Evolutionary conservation across 2,329 filamentous ascomycete species (phyloP), one percentile per base, ranked within the genome.

Genomic region (Ascochyta rabiei): DNA sequence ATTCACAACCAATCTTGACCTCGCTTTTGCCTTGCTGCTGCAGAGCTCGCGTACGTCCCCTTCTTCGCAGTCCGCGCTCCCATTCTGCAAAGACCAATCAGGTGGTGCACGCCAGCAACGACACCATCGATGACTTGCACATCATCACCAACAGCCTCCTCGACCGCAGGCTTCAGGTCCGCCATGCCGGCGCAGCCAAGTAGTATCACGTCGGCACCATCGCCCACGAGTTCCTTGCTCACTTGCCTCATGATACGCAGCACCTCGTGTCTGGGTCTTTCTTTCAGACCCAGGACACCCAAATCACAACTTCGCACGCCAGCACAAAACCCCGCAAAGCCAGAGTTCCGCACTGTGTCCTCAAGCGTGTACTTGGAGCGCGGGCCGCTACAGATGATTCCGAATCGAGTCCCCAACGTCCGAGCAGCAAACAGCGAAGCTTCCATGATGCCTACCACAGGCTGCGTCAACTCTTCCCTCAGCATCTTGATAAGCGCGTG

Each of bases 61-160:
- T 66, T 68, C 64, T 81, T 81, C 12, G 79, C 77, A 31, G 79
- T 82, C 60, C 71, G 67, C 61, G 78, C 65, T 21, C 77, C 75
- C 71, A 80, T 75, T 47, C 77, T 72, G n/a, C 79, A 78, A 23
- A 81, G 59, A 0, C 75, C 79, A 4, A 75, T 71, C 16, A 82
- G 61, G 54, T 81, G 74, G 30, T 81, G 79, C 16, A 81, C 74
- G 0, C 79, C 79, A 8, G 78, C 75, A 23, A 77, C 75, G 1
- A 84, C 81, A 0, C 81, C 80, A 69, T 84, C 81, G 23, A 83
- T 72, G 7, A 84, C 79, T 64, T 80, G 80, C 28, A 80, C 76
- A 40, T 75, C 72, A 26, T 75, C 70, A 0, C 74, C 75, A 0
- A 83, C 81, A 0, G 76, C 79, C 24, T 78, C 69, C 57, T 82